Conservation (phyloP, 202 grass and related monocot genomes). For the Eragrostis tef region DNA sequence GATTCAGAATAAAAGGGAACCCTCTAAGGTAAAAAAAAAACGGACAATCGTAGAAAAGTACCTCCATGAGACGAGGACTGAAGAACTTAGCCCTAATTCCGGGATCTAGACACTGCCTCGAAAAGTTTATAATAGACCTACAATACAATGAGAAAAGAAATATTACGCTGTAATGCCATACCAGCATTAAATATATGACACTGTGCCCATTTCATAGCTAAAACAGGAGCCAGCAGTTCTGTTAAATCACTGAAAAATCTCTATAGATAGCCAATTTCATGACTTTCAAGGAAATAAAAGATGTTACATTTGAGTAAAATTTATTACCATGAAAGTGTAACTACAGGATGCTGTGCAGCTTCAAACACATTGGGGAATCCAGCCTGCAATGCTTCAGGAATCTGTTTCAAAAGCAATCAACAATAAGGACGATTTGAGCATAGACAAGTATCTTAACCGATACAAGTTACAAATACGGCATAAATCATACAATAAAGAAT, state of each 20-base stretch:
- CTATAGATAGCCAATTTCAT: not conserved
- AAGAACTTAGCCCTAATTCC: conserved; percentile 83
- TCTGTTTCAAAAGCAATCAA: conserved; percentile 54
- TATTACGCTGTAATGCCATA: conserved; percentile 21
- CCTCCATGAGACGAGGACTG: conserved; percentile 97
- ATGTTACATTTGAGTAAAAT: not conserved
- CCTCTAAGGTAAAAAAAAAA: conserved; percentile 3
- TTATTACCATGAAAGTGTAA: conserved; percentile 84
- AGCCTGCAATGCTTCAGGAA: conserved; percentile 85
- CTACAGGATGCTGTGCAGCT: conserved; percentile 80
- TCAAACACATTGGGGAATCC: conserved; percentile 76
- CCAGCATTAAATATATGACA: conserved; percentile 20
- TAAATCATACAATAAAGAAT: conserved; percentile 28
- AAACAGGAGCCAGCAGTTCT: not conserved
- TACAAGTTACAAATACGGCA: conserved; percentile 26
- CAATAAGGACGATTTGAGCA: conserved; percentile 19
- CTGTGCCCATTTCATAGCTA: not conserved
- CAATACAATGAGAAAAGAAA: conserved; percentile 44
- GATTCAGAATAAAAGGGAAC: not conserved
- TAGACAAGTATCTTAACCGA: conserved; percentile 37
- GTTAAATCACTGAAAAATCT: not conserved
- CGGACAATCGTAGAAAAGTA: conserved; percentile 49
- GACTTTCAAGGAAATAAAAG: not conserved
- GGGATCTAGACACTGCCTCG: conserved; percentile 85
- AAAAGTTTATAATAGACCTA: conserved; percentile 97